phyloP scores from a whole-genome alignment of 176 grass and related monocot genomes.

The barley (Hordeum vulgare) region MorexV3_pseudomolecules_assembly NC_058519.1:603134477-603134976 shows the following conservation, averaged over 20 bases:
- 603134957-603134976: conserved; percentile 66
- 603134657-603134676: conserved; percentile 56
- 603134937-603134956: conserved; percentile 69
- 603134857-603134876: conserved; percentile 71
- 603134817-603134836: neutral
- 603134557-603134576: conserved; percentile 70
- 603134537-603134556: conserved; percentile 72
- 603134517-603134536: neutral
- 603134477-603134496: neutral
- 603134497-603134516: neutral
- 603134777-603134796: neutral
- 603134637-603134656: conserved; percentile 71
- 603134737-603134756: conserved; percentile 98
- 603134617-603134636: conserved; percentile 75
- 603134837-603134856: conserved; percentile 64
- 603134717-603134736: conserved; percentile 82
- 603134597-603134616: conserved; percentile 90
- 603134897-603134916: conserved; percentile 87
- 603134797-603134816: neutral
- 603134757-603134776: conserved; percentile 1
- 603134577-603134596: conserved; percentile 81
- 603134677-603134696: conserved; percentile 67
- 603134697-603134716: conserved; percentile 83
- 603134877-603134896: conserved; percentile 75
- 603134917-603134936: conserved; percentile 89